phyloP scores from a whole-genome alignment of 305 asterid genomes.

The Fraxinus paxiana region DNA sequence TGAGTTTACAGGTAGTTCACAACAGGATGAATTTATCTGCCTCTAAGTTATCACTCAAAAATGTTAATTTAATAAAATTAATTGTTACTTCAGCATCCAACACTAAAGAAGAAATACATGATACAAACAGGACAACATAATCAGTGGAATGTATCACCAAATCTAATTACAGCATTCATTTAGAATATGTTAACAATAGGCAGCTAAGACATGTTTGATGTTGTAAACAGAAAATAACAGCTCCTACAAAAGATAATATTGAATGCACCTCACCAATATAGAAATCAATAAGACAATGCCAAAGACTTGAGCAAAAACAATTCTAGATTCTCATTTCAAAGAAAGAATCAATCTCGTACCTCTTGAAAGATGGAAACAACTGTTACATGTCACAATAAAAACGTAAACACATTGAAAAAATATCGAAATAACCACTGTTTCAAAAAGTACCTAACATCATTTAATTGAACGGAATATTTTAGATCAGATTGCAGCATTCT shows the following conservation, averaged over 20 bases:
- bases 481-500: not conserved
- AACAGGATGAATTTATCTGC: not conserved
- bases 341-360: not conserved
- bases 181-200: not conserved
- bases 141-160: not conserved
- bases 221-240: not conserved
- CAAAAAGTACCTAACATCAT: not conserved
- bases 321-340: not conserved
- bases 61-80: not conserved
- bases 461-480: not conserved
- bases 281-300: not conserved
- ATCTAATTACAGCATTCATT: constrained; percentile 14
- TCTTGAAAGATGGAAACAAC: not conserved
- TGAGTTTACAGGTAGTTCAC: not conserved
- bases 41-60: not conserved
- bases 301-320: not conserved
- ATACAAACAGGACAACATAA: not conserved
- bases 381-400: not conserved
- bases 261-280: not conserved
- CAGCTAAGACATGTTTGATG: not conserved
- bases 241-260: not conserved
- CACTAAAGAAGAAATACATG: not conserved
- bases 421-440: not conserved
- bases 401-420: not conserved
- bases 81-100: not conserved